Conservation (phyloP, 2,329 filamentous ascomycete species). For the Tolypocladium tropicale region DNA sequence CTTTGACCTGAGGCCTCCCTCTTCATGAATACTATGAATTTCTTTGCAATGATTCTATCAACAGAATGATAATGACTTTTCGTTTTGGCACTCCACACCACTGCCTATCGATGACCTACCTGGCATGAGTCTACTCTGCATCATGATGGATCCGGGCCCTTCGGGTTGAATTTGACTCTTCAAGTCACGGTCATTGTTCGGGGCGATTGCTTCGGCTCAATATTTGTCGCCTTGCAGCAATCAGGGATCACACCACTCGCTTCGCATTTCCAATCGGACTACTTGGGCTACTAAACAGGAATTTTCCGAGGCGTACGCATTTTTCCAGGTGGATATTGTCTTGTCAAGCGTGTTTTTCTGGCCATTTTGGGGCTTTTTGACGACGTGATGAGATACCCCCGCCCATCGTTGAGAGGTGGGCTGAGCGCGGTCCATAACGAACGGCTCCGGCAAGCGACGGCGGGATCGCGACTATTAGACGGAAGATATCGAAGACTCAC, state of each 20-base stretch:
- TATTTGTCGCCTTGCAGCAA: neutral
- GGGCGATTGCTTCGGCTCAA: neutral
- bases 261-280: neutral
- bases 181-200: neutral
- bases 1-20: neutral
- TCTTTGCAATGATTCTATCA: neutral
- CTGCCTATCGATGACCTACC: neutral
- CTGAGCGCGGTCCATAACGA: neutral
- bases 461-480: slow-evolving; percentile 3
- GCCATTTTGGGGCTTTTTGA: neutral
- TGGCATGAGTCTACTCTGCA: neutral
- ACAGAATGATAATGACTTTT: neutral
- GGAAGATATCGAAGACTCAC: slow-evolving; percentile 7
- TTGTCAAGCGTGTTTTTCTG: neutral
- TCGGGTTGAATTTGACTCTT: neutral
- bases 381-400: neutral
- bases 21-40: neutral
- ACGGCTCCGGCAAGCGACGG: neutral
- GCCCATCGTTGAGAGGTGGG: slow-evolving; percentile 9
- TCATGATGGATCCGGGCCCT: neutral
- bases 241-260: neutral
- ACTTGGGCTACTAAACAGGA: neutral
- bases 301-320: neutral
- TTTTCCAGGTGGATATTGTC: neutral
- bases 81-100: neutral